phyloP scores from a whole-genome alignment of 2,329 filamentous ascomycete genomes.

The Diplocarpon mali region DNA sequence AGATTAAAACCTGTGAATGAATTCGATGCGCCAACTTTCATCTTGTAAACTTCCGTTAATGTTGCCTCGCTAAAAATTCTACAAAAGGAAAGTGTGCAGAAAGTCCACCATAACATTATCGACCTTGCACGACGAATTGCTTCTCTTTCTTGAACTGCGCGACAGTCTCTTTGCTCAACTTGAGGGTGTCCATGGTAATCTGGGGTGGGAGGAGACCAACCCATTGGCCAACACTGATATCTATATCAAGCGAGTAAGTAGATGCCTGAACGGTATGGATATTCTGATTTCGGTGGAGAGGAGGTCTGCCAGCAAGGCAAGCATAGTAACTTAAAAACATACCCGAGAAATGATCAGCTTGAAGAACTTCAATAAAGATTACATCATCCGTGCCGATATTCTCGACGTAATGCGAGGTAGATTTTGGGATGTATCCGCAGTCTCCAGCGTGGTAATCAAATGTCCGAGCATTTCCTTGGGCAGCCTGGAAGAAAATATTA shows the following conservation, averaged over 20 bases:
- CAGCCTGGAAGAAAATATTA: constrained; percentile 30
- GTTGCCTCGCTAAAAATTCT: no score
- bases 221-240: constrained; percentile 36
- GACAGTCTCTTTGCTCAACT: constrained; percentile 31
- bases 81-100: no score
- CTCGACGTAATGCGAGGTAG: constrained; percentile 71
- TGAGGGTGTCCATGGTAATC: constrained; percentile 46
- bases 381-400: constrained; percentile 68
- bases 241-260: constrained; percentile 37
- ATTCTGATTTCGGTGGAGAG: no score
- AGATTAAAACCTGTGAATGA: no score
- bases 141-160: constrained; percentile 34
- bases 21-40: no score
- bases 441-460: constrained; percentile 69
- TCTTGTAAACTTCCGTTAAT: no score
- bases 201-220: constrained; percentile 41
- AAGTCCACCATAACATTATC: background rate
- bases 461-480: constrained; percentile 2
- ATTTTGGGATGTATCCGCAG: constrained; percentile 30
- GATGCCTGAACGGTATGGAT: no score
- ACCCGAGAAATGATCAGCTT: constrained; percentile 36
- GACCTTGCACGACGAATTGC: constrained; percentile 31
- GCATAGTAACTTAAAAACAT: no score
- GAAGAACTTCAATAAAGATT: constrained; percentile 67
- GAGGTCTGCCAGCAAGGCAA: no score